Conservation (phyloP, 768 basidiomycete species). For the Panellus pusillus region DNA sequence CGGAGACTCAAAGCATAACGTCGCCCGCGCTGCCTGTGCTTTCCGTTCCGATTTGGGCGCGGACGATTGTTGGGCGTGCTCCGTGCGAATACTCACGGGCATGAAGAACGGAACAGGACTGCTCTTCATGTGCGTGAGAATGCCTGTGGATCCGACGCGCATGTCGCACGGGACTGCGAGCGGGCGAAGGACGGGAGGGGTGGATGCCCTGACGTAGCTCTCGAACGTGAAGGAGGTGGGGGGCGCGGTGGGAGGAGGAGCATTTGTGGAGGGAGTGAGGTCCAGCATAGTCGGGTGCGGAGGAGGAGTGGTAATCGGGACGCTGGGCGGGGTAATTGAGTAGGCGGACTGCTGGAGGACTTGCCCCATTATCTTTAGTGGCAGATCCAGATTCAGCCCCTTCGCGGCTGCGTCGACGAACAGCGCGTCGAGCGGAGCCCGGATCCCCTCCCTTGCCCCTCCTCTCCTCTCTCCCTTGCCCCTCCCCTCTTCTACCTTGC, state of each 20-base stretch:
- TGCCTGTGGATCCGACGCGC: constrained; percentile 4
- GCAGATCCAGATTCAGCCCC: too few species aligned
- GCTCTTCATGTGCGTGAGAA: background rate
- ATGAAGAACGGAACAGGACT: background rate
- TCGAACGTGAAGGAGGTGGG: constrained; percentile 63
- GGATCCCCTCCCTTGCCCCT: too few species aligned
- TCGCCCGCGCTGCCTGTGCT: constrained; percentile 39
- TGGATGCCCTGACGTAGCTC: constrained; percentile 74
- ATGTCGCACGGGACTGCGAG: constrained; percentile 44
- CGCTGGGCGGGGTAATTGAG: constrained; percentile 17
- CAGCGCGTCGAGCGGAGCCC: too few species aligned
- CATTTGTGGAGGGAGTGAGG: constrained; percentile 47
- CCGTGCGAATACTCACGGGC: constrained; percentile 25
- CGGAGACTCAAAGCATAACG: background rate
- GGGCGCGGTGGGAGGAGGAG: constrained; percentile 52
- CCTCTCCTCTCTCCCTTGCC: too few species aligned
- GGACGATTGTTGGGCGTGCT: constrained; percentile 59
- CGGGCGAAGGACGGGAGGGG: constrained; percentile 45
- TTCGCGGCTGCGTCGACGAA: too few species aligned
- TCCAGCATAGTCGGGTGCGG: constrained; percentile 31
- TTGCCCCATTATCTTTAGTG: too few species aligned
- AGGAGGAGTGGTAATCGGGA: constrained; percentile 45
- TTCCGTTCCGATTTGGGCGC: constrained; percentile 67
- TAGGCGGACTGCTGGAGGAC: too few species aligned
- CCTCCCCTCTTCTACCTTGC: too few species aligned